A percentile compares a stretch with the other conserved stretches of the same genome.
phyloP scores from a whole-genome alignment of 257 asterid genomes.

The Capsicum baccatum region DNA sequence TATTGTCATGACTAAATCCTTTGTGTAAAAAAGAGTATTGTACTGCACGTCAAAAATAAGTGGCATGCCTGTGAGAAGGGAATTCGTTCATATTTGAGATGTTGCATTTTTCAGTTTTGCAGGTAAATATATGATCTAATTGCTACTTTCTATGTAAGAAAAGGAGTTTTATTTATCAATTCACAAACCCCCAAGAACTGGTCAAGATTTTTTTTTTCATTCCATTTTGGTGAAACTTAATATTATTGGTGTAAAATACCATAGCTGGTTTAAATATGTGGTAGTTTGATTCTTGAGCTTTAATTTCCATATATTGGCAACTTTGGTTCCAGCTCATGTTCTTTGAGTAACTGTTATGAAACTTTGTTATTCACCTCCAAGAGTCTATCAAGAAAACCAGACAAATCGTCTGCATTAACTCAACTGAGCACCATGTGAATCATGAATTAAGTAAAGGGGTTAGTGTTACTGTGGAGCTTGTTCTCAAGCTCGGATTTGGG shows the following conservation, averaged over 20 bases:
- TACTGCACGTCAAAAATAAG: not conserved
- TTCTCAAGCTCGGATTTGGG: too few relatives aligned
- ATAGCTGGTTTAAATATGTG: not conserved
- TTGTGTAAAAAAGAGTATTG: constrained; percentile 10
- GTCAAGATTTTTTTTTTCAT: constrained; percentile 6
- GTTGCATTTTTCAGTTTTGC: constrained; percentile 9
- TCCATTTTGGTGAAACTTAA: constrained; percentile 46
- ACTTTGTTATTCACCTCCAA: not conserved
- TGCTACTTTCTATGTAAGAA: constrained; percentile 13
- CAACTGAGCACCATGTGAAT: too few relatives aligned
- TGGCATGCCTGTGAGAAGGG: constrained; percentile 11
- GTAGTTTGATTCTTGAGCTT: too few relatives aligned
- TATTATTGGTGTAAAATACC: not conserved
- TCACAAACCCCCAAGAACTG: constrained; percentile 26
- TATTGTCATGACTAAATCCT: constrained; percentile 25
- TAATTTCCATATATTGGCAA: constrained; percentile 10
- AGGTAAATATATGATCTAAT: constrained; percentile 2
- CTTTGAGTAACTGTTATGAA: not conserved
- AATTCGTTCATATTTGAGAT: constrained; percentile 32
- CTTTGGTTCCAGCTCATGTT: not conserved
- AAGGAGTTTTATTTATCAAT: constrained; percentile 29
- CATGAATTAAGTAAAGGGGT: too few relatives aligned
- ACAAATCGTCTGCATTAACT: too few relatives aligned
- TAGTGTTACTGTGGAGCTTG: too few relatives aligned
- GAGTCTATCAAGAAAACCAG: too few relatives aligned